Conservation (phyloP, 164 flowering plant genomes). For the Warburgia ugandensis region DNA sequence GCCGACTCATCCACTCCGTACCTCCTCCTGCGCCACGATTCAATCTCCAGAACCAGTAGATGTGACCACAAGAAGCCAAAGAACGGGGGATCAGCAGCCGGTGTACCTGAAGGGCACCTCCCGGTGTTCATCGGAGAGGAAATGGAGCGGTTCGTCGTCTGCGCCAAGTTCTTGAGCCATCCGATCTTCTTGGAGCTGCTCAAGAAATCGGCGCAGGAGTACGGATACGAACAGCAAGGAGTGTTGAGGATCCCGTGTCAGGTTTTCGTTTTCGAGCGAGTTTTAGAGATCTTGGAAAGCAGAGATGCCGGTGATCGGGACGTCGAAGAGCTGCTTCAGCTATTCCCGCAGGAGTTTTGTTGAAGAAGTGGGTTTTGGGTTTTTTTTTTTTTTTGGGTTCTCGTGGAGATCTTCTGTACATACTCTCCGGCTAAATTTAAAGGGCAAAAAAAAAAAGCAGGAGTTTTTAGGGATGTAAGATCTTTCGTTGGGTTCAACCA, state of each 20-base stretch:
- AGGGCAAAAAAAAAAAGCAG: too few relatives aligned
- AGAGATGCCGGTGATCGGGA: too few relatives aligned
- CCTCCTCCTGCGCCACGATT: constrained; percentile 43
- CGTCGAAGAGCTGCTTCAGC: too few relatives aligned
- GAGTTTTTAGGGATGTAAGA: too few relatives aligned
- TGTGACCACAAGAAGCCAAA: background rate
- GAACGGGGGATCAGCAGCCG: constrained; percentile 5
- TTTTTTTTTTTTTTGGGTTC: too few relatives aligned
- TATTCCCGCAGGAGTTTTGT: too few relatives aligned
- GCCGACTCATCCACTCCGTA: constrained; percentile 59
- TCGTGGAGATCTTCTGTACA: too few relatives aligned
- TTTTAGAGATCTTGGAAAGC: too few relatives aligned
- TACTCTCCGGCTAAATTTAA: too few relatives aligned
- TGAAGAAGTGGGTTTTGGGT: too few relatives aligned
- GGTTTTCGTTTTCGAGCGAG: constrained; percentile 63
- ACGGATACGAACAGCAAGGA: constrained; percentile 91
- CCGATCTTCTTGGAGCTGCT: constrained; percentile 63
- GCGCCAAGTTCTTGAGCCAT: constrained; percentile 71
- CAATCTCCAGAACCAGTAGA: constrained; percentile 7
- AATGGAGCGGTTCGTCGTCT: constrained; percentile 78
- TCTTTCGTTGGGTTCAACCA: too few relatives aligned
- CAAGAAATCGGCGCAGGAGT: constrained; percentile 82
- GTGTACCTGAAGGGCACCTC: constrained; percentile 76
- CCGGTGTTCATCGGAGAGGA: constrained; percentile 95
- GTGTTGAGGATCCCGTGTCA: constrained; percentile 78